Conservation (phyloP, 78 protist genomes). For the Chrysochromulina parva region DNA sequence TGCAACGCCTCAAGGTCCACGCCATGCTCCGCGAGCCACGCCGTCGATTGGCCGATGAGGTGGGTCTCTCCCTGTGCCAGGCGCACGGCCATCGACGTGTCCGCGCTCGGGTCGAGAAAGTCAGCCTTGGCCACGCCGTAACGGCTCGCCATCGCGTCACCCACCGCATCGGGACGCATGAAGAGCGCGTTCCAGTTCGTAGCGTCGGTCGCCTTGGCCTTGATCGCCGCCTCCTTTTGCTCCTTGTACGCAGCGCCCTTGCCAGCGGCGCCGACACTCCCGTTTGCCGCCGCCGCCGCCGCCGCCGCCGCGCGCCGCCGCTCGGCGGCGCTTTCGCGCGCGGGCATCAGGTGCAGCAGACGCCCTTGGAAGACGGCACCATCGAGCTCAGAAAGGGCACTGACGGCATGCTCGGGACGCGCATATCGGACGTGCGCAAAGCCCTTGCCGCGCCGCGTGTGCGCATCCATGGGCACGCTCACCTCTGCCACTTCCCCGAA, state of each 20-base stretch:
- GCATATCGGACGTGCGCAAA: slow-evolving; percentile 75
- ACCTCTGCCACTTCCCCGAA: slow-evolving; percentile 75
- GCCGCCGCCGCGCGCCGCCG: neutral
- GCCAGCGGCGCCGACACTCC: no score
- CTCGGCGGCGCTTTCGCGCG: slow-evolving; percentile 23
- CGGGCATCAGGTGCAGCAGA: slow-evolving; percentile 84
- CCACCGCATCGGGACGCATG: slow-evolving; percentile 83
- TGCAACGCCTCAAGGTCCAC: slow-evolving; percentile 59
- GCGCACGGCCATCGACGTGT: slow-evolving; percentile 67
- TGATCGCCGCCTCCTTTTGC: no score
- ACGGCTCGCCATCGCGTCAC: slow-evolving; percentile 69
- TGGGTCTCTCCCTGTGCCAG: slow-evolving; percentile 87
- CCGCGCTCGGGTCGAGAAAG: slow-evolving; percentile 52
- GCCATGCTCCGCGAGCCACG: slow-evolving; percentile 62
- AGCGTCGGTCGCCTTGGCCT: neutral
- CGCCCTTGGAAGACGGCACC: slow-evolving; percentile 75
- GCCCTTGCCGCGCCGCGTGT: slow-evolving; percentile 80
- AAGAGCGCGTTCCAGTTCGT: slow-evolving; percentile 95
- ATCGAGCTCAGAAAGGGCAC: slow-evolving; percentile 34
- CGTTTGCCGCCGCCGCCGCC: no score
- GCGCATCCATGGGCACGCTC: slow-evolving; percentile 79
- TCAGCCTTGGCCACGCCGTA: slow-evolving; percentile 69
- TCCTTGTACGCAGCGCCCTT: no score
- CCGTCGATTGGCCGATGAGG: slow-evolving; percentile 70
- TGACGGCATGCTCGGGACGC: slow-evolving; percentile 77